phyloP scores from a whole-genome alignment of 805 yeast species.

The Candida tammaniensis region DNA sequence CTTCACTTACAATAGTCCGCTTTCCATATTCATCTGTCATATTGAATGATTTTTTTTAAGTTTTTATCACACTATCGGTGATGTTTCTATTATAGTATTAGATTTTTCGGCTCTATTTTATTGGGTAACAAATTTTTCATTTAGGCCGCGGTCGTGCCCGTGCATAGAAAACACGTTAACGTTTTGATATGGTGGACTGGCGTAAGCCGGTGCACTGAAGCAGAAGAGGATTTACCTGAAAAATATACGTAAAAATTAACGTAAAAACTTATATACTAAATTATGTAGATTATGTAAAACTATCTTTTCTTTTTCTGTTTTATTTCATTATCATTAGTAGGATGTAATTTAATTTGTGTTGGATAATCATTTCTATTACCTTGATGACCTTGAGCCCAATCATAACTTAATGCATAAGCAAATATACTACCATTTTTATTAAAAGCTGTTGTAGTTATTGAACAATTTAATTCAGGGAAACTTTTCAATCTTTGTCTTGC shows the following conservation, averaged over 20 bases:
- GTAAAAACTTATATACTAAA: too few species aligned
- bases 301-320: conserved; percentile 49
- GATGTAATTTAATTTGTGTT: conserved; percentile 75
- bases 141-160: background rate
- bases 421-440: conserved; percentile 79
- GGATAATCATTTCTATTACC: conserved; percentile 75
- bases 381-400: conserved; percentile 91
- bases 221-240: too few species aligned
- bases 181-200: too few species aligned
- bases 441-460: conserved; percentile 77
- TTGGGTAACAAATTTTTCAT: conserved; percentile 1
- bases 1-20: conserved; percentile 25
- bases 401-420: conserved; percentile 91
- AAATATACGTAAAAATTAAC: too few species aligned
- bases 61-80: too few species aligned
- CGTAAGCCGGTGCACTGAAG: too few species aligned
- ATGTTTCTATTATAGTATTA: too few species aligned
- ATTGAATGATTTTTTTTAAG: too few species aligned
- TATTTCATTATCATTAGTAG: conserved; percentile 82
- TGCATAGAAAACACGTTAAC: too few species aligned
- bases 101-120: too few species aligned
- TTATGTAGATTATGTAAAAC: too few species aligned
- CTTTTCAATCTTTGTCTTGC: conserved; percentile 83
- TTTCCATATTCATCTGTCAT: too few species aligned
- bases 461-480: conserved; percentile 62